These are phyloP conservation scores for Psilocybe cyanescens DNA, from an alignment of 768 basidiomycete genomes.

Conservation along the genomic window DNA sequence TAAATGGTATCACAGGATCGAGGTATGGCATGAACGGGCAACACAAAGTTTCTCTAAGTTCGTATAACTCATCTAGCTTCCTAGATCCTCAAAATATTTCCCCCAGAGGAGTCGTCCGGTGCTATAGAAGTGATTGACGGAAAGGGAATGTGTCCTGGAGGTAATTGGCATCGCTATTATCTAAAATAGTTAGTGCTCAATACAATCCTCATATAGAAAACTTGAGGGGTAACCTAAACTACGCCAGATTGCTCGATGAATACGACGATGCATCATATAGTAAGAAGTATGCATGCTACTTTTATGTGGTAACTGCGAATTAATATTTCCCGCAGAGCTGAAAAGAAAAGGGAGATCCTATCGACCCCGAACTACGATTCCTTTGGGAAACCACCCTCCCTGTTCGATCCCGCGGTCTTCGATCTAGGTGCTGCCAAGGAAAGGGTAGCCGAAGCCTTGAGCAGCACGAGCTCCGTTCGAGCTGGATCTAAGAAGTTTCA, in stretches of 20 bases:
- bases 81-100: slow-evolving; percentile 26
- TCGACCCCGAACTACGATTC: slow-evolving; percentile 30
- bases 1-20: slow-evolving; percentile 33
- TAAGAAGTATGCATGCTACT: slow-evolving; percentile 12
- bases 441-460: slow-evolving; percentile 26
- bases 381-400: slow-evolving; percentile 27
- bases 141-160: slow-evolving; percentile 32
- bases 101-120: slow-evolving; percentile 30
- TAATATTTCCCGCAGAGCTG: slow-evolving; percentile 7
- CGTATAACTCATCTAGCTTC: not conserved
- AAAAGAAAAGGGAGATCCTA: slow-evolving; percentile 33
- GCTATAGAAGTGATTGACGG: slow-evolving; percentile 27
- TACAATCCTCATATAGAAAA: slow-evolving; percentile 22
- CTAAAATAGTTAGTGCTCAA: not conserved
- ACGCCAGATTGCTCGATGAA: slow-evolving; percentile 24
- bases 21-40: slow-evolving; percentile 24
- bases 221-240: slow-evolving; percentile 26
- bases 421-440: slow-evolving; percentile 25
- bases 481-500: slow-evolving; percentile 28
- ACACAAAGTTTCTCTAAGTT: too few relatives aligned
- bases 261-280: slow-evolving; percentile 18
- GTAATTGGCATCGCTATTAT: slow-evolving; percentile 1
- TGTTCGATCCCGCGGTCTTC: slow-evolving; percentile 27
- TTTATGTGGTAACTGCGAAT: not conserved
- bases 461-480: slow-evolving; percentile 28